Evolutionary conservation across 164 flowering plant genomes (phyloP), one percentile per base, ranked within the genome.

Genomic region (Cinnamomum chago): DNA sequence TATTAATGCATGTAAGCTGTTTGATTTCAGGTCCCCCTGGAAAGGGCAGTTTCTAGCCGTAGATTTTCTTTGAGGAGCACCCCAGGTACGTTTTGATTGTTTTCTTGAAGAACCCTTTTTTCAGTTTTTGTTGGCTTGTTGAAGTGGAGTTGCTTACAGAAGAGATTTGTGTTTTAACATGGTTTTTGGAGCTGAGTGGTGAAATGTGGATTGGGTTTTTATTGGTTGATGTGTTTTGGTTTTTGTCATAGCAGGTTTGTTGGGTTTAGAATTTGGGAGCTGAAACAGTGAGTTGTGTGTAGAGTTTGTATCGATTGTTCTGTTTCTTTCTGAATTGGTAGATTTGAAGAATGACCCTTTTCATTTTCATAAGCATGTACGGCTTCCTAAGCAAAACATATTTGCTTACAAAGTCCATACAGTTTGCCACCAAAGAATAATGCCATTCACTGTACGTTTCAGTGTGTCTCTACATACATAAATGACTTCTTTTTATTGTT

Each of bases 21-120:
- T 79, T 77, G 75, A 58, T 81, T 76, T 72, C 84, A 88, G 92
- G 85, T 81, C 28, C 84, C 85, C 68, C 81, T 75, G 24, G 85
- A 79, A 75, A 84, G 83, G 71, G 83, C 82, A 58, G 35, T 72
- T 77, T 73, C 80, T 76, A 73, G 71, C 65, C 81, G 71, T 68
- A 83, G 40, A 76, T 33, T 80, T 75, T 60, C 78, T 33, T 30
- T 73, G 24, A 81, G 33, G 67, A 79, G 15, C 73, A 79, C 85
- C 65, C 71, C 86, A 14, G 88, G 93, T 86, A 73, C n/a, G 81
- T 67, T 51, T 65, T 35, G 51, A 9, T 20, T 10, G 50, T n/a
- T 67, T 67, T 30, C 7, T 27, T 30, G 28, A 69, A 5, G 25
- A 40, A n/a, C 71, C 58, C 52, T n/a, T 18, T n/a, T 35, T 69